Evolutionary conservation across 2,329 filamentous ascomycete genomes (phyloP).

Genomic region (Fusarium austroafricanum): DNA sequence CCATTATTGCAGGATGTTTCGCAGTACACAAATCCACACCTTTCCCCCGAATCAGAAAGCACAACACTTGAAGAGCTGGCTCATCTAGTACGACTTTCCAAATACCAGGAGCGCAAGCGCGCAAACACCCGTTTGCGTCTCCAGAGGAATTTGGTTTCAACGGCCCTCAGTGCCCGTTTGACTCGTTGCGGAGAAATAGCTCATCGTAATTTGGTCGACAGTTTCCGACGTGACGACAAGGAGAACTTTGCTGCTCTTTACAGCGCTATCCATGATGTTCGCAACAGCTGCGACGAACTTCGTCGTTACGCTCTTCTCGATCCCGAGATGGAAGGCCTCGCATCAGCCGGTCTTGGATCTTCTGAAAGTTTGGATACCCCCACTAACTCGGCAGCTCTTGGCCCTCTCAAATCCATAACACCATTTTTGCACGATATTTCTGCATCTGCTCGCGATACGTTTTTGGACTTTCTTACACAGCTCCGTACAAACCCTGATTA

Average conservation of each 20-base stretch:
- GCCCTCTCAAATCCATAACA: conserved; percentile 55
- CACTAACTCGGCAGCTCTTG: conserved; percentile 54
- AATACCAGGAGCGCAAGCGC: conserved; percentile 85
- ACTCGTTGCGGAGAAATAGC: conserved; percentile 79
- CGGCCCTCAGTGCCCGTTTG: conserved; percentile 78
- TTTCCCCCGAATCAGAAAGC: conserved; percentile 70
- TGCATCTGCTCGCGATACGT: conserved; percentile 76
- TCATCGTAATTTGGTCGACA: conserved; percentile 80
- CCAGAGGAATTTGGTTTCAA: conserved; percentile 79
- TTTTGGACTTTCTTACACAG: conserved; percentile 83
- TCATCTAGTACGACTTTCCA: conserved; percentile 80
- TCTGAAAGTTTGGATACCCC: conserved; percentile 64
- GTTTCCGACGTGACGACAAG: conserved; percentile 83
- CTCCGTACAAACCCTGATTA: conserved; percentile 90
- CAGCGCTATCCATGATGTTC: conserved; percentile 82
- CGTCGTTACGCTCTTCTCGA: conserved; percentile 77
- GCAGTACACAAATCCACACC: conserved; percentile 71
- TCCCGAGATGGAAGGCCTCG: conserved; percentile 73
- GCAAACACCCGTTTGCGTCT: conserved; percentile 77
- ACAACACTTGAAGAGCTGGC: conserved; percentile 82
- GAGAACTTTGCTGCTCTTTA: conserved; percentile 79
- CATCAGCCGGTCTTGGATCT: conserved; percentile 57
- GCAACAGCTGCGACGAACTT: conserved; percentile 79
- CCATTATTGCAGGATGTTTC: conserved; percentile 75
- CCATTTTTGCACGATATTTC: conserved; percentile 81